Conservation (phyloP, 169 alveolate genomes). For the Amoebophrya sp. region DNA sequence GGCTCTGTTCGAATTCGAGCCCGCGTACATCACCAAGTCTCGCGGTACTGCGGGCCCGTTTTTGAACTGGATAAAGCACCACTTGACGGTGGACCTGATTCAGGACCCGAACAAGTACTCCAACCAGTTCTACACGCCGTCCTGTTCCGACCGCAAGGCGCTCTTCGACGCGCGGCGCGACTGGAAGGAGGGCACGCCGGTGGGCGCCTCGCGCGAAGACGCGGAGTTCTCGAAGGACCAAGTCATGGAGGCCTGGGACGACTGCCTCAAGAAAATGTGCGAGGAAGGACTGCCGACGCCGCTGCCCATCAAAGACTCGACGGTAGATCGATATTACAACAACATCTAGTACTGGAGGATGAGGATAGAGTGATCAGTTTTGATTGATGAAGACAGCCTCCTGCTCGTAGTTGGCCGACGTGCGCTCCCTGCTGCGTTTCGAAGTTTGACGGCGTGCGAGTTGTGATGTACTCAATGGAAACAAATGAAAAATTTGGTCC, state of each 20-base stretch:
- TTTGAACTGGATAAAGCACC: neutral
- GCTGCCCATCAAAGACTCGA: neutral
- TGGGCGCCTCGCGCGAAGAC: neutral
- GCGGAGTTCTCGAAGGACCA: neutral
- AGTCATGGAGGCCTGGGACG: neutral
- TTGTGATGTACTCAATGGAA: too few species aligned
- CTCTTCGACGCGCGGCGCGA: too few species aligned
- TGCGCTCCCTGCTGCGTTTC: too few species aligned
- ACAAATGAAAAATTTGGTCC: too few species aligned
- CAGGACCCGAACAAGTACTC: neutral
- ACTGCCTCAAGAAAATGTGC: neutral
- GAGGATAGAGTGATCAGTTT: too few species aligned
- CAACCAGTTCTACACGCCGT: neutral
- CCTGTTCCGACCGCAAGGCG: too few species aligned
- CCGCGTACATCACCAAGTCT: neutral
- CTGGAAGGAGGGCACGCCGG: too few species aligned
- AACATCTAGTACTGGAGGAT: too few species aligned
- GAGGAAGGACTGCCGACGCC: neutral
- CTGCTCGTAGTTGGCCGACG: too few species aligned
- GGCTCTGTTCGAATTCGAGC: neutral
- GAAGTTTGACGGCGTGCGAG: too few species aligned
- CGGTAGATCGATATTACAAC: too few species aligned
- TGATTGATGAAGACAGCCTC: too few species aligned
- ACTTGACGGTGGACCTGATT: neutral
- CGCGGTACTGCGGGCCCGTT: neutral